These are phyloP conservation scores for Acmispon strigosus DNA, from an alignment of 306 rosid genomes.

Conservation along the genomic window DNA sequence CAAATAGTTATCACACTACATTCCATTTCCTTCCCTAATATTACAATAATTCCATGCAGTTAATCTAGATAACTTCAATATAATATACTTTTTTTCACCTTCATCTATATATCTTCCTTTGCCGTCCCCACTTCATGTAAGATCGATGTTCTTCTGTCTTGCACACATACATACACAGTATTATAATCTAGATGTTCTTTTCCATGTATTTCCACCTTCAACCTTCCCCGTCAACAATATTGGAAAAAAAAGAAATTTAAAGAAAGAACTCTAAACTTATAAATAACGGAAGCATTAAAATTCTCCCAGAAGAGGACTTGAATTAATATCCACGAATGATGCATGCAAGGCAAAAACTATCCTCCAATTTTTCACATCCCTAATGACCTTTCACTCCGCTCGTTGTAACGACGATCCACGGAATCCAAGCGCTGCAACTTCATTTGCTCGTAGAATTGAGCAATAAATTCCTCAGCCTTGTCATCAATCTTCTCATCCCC, in stretches of 20 bases:
- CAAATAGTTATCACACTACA: background rate
- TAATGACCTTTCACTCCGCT: constrained; percentile 44
- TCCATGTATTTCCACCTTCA: background rate
- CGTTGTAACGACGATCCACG: constrained; percentile 14
- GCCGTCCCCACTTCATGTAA: background rate
- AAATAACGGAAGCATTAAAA: background rate
- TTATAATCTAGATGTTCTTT: too few species aligned
- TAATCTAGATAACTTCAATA: background rate
- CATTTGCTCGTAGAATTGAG: constrained; percentile 62
- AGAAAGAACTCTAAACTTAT: background rate
- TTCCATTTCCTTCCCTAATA: constrained; percentile 3
- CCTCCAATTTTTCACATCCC: background rate
- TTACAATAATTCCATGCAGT: background rate
- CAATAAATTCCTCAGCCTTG: constrained; percentile 73
- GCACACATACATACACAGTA: too few species aligned
- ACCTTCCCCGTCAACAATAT: background rate
- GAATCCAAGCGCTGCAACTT: constrained; percentile 42
- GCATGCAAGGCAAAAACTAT: background rate
- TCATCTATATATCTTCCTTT: background rate
- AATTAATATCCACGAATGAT: too few species aligned
- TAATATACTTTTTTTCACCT: background rate
- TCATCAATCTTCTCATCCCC: constrained; percentile 58
- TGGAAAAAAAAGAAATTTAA: background rate
- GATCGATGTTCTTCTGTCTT: too few species aligned
- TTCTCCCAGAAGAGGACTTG: background rate